Percentiles rank a stretch among this genome's conserved stretches.
These are phyloP conservation scores for Syzygium oleosum DNA, from an alignment of 345 rosid species.

Conservation along the genomic window DNA sequence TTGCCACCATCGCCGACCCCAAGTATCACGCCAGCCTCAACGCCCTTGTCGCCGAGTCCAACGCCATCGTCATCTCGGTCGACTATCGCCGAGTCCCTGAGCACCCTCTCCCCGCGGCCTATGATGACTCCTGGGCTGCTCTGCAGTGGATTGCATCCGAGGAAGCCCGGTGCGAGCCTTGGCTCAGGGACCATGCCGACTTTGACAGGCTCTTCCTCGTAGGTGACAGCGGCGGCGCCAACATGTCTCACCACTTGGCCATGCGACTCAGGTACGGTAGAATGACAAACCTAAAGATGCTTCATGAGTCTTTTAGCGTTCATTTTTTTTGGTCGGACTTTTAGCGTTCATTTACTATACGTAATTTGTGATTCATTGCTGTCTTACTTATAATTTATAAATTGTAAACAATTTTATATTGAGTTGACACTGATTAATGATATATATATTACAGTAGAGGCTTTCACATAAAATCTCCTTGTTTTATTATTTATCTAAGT, in stretches of 20 bases:
- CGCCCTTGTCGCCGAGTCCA: constrained; percentile 28
- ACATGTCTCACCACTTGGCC: constrained; percentile 57
- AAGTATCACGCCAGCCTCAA: constrained; percentile 51
- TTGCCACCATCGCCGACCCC: constrained; percentile 44
- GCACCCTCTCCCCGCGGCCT: constrained; percentile 56
- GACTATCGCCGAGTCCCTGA: constrained; percentile 70
- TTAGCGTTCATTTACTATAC: not conserved
- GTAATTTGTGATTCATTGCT: not conserved
- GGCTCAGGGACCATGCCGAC: constrained; percentile 49
- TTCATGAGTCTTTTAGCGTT: not conserved
- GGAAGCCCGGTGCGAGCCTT: constrained; percentile 9
- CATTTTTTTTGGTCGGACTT: not conserved
- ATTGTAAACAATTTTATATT: not conserved
- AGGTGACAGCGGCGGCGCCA: constrained; percentile 82
- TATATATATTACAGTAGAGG: not conserved
- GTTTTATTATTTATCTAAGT: not conserved
- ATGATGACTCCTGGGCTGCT: constrained; percentile 69
- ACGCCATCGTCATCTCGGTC: constrained; percentile 45
- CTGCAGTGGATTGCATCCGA: constrained; percentile 30
- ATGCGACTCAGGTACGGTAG: constrained; percentile 18
- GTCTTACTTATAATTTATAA: not conserved
- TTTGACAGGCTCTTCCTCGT: constrained; percentile 29
- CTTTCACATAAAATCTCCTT: not conserved
- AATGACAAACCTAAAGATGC: not conserved
- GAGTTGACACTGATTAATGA: not conserved